These are phyloP conservation scores for Solanum bukasovii DNA, from an alignment of 257 asterid species.

Conservation along the genomic window DNA sequence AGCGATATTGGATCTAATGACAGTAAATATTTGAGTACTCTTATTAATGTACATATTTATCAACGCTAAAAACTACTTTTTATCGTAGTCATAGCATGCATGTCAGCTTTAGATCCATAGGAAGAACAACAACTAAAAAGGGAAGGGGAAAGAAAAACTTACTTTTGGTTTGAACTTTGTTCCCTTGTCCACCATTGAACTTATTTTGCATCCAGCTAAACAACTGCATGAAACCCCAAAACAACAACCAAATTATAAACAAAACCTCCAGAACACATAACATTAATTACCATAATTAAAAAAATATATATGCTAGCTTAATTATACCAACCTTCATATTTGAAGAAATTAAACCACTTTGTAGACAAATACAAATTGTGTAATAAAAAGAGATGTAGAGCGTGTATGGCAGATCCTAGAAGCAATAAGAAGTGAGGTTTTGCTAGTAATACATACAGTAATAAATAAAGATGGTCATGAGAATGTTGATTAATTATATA, in stretches of 20 bases:
- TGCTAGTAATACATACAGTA: conserved; percentile 7
- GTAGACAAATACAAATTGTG: background rate
- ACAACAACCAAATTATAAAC: background rate
- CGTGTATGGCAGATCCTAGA: conserved; percentile 25
- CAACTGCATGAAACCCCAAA: conserved; percentile 16
- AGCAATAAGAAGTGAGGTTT: conserved; percentile 47
- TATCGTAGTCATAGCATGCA: too few relatives aligned
- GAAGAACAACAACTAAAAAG: background rate
- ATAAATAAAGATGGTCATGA: background rate
- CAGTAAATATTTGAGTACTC: too few relatives aligned
- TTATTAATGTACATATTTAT: too few relatives aligned
- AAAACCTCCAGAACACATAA: background rate
- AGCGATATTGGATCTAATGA: too few relatives aligned
- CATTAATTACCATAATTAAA: background rate
- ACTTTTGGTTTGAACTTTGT: background rate
- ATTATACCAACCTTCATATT: conserved; percentile 40
- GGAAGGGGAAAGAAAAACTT: background rate
- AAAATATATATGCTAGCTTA: background rate
- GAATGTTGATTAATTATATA: background rate
- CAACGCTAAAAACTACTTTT: too few relatives aligned
- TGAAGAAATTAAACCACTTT: background rate
- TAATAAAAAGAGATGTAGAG: background rate
- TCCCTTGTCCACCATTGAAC: conserved; percentile 21
- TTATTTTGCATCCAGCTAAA: conserved; percentile 33
- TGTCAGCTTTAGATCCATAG: background rate